Conservation (phyloP, 257 asterid species). For the Osmanthus fragrans region DNA sequence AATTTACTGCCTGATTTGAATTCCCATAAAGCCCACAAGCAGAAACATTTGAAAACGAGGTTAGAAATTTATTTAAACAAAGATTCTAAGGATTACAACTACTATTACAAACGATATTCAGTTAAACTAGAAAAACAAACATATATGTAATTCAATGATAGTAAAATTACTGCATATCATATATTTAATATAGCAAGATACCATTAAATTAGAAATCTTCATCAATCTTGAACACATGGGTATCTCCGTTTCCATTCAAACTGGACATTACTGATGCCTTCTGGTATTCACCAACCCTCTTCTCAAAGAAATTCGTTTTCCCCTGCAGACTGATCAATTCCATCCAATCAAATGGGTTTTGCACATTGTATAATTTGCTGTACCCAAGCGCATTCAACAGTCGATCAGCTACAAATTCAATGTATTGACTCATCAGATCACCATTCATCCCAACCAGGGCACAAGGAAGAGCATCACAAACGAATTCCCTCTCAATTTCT, state of each 20-base stretch:
- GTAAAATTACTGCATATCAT: background rate
- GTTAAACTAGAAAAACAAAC: background rate
- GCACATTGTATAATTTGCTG: conserved; percentile 56
- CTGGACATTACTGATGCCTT: conserved; percentile 78
- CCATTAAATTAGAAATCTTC: conserved; percentile 59
- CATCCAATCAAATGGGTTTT: conserved; percentile 96
- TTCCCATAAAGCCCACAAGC: no score
- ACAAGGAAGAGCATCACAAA: conserved; percentile 78
- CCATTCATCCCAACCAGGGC: conserved; percentile 87
- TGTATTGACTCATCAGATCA: conserved; percentile 72
- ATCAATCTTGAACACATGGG: conserved; percentile 64
- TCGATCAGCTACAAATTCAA: conserved; percentile 84
- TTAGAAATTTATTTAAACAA: background rate
- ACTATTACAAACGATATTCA: background rate
- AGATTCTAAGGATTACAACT: background rate
- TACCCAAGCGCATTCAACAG: conserved; percentile 65
- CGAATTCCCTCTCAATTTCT: conserved; percentile 77
- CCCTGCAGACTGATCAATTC: conserved; percentile 92
- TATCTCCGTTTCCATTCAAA: conserved; percentile 54
- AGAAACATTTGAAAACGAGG: background rate
- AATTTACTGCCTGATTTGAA: no score
- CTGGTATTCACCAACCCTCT: conserved; percentile 93
- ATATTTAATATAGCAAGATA: background rate
- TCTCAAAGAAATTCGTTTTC: conserved; percentile 96
- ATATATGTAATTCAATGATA: no score